phyloP scores from a whole-genome alignment of 805 yeast species.

The Metschnikowia proteae region DNA sequence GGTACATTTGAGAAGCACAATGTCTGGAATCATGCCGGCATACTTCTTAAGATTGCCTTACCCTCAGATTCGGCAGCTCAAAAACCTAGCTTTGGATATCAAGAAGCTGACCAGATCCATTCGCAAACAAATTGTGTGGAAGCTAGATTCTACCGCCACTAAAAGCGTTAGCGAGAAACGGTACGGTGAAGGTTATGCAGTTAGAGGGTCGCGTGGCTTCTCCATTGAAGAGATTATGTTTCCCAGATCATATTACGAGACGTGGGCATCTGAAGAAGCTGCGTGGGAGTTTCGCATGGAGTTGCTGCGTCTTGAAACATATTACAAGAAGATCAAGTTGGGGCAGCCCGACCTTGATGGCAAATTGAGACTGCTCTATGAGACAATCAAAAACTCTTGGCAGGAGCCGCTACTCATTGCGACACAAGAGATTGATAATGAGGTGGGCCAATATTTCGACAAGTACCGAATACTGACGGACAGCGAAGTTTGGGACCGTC shows the following conservation, averaged over 20 bases:
- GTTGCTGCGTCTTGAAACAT: constrained; percentile 7
- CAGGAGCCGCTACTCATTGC: constrained; percentile 11
- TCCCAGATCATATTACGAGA: constrained; percentile 27
- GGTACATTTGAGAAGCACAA: constrained; percentile 28
- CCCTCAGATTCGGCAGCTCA: constrained; percentile 17
- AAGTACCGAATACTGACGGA: constrained; percentile 15
- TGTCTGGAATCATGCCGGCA: constrained; percentile 30
- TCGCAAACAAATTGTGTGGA: constrained; percentile 29
- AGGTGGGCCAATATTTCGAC: constrained; percentile 11
- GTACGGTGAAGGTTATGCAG: constrained; percentile 30
- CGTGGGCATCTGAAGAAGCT: constrained; percentile 29
- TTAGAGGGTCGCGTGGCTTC: constrained; percentile 27
- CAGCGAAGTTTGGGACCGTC: constrained; percentile 12
- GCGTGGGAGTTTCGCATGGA: constrained; percentile 32
- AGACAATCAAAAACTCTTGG: constrained; percentile 10
- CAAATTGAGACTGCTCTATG: background rate
- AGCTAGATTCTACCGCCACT: background rate
- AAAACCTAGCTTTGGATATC: constrained; percentile 29
- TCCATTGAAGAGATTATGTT: constrained; percentile 27
- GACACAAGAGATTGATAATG: constrained; percentile 11
- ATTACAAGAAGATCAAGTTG: constrained; percentile 10
- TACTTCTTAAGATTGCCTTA: constrained; percentile 28
- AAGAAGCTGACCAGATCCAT: constrained; percentile 25
- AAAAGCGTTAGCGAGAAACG: background rate
- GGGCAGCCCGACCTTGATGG: background rate